Base-by-base conservation (phyloP, 768 basidiomycete genomes). In the Mycena albidolilacea region DNA sequence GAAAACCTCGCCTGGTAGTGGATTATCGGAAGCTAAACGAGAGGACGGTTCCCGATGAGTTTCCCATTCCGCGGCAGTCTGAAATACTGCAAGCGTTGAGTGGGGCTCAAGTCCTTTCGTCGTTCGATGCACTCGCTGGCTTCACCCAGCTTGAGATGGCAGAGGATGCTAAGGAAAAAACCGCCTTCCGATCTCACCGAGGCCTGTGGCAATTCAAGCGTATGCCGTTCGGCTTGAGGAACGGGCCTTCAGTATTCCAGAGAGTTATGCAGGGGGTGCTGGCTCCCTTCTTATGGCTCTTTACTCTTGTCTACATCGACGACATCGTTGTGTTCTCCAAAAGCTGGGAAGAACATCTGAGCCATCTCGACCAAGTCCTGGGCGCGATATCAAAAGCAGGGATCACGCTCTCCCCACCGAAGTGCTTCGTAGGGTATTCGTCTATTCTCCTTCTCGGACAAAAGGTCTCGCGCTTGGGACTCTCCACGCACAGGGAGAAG, bases 121-220 rank as follows among this genome's bases (percentile, higher is more conserved):
- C 30, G 2, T 30, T 30, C 30, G 30, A 30, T 3, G 15, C 46
- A 0, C 17, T 48, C 11, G 15, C 19, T 0, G 81, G 83, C 5
- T 84, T 83, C 70, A 81, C 76, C 0, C 83, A 84, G 61, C 54
- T 82, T 0, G 71, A 77, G n/a, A 73, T 83, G 21, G 71, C 50
- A 0, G 61, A 70, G 2, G 75, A 81, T 8, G 77, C 76, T n/a
- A 64, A 73, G 7, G 69, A 78, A 46, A 81, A 81, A 50, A 81
- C 80, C 0, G 81, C 80, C 0, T 84, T 84, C 67, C 64, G 80
- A 0, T 79, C 80, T 0, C 82, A 82, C 57, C 48, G 72, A 39
- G 41, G 41, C 8, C 14, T 43, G 3, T 43, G 5, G 41, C 41
- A 43, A 6, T 43, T 43, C 41, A 9, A 14, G 1, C 6, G 41